These are phyloP conservation scores for Cyberlindnera euphorbiiphila DNA, from an alignment of 805 yeast genomes.

Conservation along the genomic window DNA sequence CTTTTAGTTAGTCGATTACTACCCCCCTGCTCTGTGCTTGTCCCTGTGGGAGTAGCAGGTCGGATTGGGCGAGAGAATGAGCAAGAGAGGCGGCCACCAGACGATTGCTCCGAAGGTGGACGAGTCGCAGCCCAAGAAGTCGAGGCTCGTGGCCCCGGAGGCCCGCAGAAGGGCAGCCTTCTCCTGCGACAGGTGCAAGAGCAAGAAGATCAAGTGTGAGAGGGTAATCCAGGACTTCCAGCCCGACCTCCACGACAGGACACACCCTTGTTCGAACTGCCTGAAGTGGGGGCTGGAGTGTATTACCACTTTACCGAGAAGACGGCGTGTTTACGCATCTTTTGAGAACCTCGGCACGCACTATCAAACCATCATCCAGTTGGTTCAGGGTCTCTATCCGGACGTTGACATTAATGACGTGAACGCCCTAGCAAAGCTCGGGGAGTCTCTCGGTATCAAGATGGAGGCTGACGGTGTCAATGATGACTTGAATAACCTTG, in stretches of 20 bases:
- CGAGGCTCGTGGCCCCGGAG: slow-evolving; percentile 37
- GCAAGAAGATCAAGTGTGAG: slow-evolving; percentile 40
- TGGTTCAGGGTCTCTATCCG: slow-evolving; percentile 41
- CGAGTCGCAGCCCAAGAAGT: slow-evolving; percentile 18
- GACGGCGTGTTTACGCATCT: slow-evolving; percentile 39
- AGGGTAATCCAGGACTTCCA: slow-evolving; percentile 31
- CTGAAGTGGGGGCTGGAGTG: slow-evolving; percentile 36
- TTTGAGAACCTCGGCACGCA: slow-evolving; percentile 41
- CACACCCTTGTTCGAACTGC: slow-evolving; percentile 39
- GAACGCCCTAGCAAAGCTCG: slow-evolving; percentile 35
- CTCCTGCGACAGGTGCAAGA: slow-evolving; percentile 44
- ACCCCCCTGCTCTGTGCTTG: no score
- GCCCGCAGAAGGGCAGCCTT: slow-evolving; percentile 39
- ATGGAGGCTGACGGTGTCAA: slow-evolving; percentile 10
- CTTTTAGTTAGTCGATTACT: no score
- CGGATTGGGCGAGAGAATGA: no score
- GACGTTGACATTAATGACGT: slow-evolving; percentile 41
- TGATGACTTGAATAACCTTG: slow-evolving; percentile 17
- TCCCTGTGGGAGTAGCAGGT: no score
- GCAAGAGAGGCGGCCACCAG: slow-evolving; percentile 1
- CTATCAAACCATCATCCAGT: slow-evolving; percentile 37
- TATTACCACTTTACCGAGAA: slow-evolving; percentile 39
- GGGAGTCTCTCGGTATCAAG: slow-evolving; percentile 21
- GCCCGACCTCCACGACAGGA: slow-evolving; percentile 24
- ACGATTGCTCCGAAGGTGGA: slow-evolving; percentile 9